phyloP scores from a whole-genome alignment of 2,329 filamentous ascomycete genomes.

The Aspergillus sp. region DNA sequence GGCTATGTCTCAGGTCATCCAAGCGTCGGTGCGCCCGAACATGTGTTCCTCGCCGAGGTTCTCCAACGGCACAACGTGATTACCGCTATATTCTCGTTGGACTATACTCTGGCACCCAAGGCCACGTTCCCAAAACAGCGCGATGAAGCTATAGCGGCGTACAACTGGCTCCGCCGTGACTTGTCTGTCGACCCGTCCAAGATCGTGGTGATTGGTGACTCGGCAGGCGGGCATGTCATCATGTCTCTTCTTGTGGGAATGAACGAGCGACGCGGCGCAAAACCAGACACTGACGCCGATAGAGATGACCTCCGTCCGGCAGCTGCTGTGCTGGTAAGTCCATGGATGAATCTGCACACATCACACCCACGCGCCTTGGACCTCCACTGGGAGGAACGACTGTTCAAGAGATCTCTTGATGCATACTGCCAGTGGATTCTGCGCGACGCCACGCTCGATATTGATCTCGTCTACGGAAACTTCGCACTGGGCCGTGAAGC shows the following conservation, averaged over 20 bases:
- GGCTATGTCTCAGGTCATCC: constrained; percentile 27
- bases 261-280: background rate
- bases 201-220: constrained; percentile 22
- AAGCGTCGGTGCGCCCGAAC: constrained; percentile 21
- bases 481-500: constrained; percentile 11
- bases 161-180: constrained; percentile 49
- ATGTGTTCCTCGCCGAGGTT: constrained; percentile 25
- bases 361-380: constrained; percentile 15
- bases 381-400: constrained; percentile 21
- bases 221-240: constrained; percentile 21
- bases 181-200: constrained; percentile 12
- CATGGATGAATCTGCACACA: constrained; percentile 22
- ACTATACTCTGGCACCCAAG: constrained; percentile 79
- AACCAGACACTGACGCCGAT: background rate
- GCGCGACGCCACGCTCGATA: background rate
- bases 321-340: constrained; percentile 20
- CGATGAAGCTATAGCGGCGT: constrained; percentile 69
- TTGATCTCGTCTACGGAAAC: constrained; percentile 14
- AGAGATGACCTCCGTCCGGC: background rate
- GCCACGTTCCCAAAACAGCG: constrained; percentile 73
- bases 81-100: constrained; percentile 73
- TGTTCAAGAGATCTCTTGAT: constrained; percentile 21
- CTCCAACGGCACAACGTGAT: constrained; percentile 58
- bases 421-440: constrained; percentile 15
- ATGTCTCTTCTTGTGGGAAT: constrained; percentile 15